phyloP scores from a whole-genome alignment of 306 rosid genomes.

The Leucaena leucocephala region DNA sequence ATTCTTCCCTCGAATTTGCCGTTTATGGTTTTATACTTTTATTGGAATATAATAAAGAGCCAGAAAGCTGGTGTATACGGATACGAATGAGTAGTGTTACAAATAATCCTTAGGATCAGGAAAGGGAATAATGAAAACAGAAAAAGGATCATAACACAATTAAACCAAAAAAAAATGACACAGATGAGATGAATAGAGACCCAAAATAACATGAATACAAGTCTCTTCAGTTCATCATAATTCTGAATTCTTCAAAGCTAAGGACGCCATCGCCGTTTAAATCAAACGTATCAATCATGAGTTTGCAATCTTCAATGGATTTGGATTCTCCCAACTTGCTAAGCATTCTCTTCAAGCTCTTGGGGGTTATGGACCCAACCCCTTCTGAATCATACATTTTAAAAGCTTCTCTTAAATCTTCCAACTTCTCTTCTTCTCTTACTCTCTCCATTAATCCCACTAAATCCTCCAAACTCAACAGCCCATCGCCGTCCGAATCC shows the following conservation, averaged over 20 bases:
- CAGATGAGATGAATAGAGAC: background rate
- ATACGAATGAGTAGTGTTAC: background rate
- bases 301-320: slow-evolving; percentile 63
- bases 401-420: slow-evolving; percentile 73
- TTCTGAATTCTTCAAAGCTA: slow-evolving; percentile 69
- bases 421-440: slow-evolving; percentile 69
- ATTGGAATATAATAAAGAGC: no score
- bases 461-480: slow-evolving; percentile 65
- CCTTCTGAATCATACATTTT: slow-evolving; percentile 64
- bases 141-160: background rate
- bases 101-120: background rate
- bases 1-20: no score
- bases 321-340: slow-evolving; percentile 66
- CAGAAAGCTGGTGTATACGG: no score
- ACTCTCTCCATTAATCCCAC: slow-evolving; percentile 51
- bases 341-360: slow-evolving; percentile 72
- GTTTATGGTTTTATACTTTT: no score
- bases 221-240: slow-evolving; percentile 63
- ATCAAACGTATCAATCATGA: slow-evolving; percentile 74
- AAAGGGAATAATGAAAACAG: no score
- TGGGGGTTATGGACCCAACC: slow-evolving; percentile 74
- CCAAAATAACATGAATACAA: background rate
- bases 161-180: background rate
- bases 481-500: slow-evolving; percentile 87
- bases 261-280: slow-evolving; percentile 83